These are phyloP conservation scores for Ilex paraguariensis DNA, from an alignment of 305 asterid species.

Conservation along the genomic window DNA sequence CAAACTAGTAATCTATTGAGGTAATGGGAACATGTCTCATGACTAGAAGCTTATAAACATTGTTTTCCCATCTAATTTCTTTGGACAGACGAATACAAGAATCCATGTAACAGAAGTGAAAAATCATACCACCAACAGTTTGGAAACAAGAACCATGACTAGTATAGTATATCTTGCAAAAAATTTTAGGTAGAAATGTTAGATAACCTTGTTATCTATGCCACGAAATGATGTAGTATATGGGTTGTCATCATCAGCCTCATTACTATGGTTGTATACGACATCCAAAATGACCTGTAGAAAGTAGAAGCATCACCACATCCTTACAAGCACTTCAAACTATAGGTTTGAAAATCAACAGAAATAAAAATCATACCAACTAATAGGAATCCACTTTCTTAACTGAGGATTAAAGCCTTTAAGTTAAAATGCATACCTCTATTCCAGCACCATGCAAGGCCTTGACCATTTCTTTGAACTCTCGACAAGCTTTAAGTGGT, in stretches of 20 bases:
- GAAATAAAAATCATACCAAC: neutral
- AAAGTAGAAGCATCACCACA: conserved; percentile 20
- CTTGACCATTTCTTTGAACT: conserved; percentile 94
- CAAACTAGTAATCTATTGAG: too few relatives aligned
- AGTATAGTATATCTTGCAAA: neutral
- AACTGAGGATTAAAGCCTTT: conserved; percentile 9
- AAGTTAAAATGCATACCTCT: conserved; percentile 50
- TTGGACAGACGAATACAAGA: too few relatives aligned
- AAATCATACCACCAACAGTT: too few relatives aligned
- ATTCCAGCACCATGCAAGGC: conserved; percentile 93
- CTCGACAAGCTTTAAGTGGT: conserved; percentile 64
- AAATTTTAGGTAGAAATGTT: neutral
- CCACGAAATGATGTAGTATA: conserved; percentile 97
- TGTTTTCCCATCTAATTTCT: too few relatives aligned
- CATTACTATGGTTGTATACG: conserved; percentile 95
- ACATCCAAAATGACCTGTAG: conserved; percentile 91
- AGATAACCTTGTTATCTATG: conserved; percentile 92
- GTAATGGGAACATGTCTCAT: too few relatives aligned
- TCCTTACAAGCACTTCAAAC: conserved; percentile 7
- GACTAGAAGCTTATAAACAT: too few relatives aligned
- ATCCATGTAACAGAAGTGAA: too few relatives aligned
- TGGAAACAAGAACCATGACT: neutral
- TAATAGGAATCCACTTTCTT: neutral
- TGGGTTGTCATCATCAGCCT: conserved; percentile 85
- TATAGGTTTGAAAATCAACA: conserved; percentile 2